phyloP scores from a whole-genome alignment of 805 yeast genomes.

The Saccharomycopsis olivae region DNA sequence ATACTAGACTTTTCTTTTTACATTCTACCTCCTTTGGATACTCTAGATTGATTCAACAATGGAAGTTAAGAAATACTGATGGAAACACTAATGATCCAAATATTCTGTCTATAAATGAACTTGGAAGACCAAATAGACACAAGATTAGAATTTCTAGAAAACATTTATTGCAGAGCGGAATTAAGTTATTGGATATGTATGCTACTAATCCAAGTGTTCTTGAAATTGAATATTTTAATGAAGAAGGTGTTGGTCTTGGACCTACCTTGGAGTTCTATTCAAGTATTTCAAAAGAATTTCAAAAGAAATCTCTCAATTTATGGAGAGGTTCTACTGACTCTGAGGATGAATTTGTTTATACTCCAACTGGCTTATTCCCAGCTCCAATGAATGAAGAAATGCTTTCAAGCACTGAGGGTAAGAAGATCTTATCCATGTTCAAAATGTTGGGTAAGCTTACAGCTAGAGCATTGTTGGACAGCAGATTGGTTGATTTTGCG shows the following conservation, averaged over 20 bases:
- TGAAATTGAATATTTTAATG: conserved; percentile 82
- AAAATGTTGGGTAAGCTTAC: conserved; percentile 68
- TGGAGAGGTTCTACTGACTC: conserved; percentile 48
- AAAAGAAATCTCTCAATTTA: conserved; percentile 42
- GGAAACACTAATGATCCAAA: conserved; percentile 25
- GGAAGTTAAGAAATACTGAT: conserved; percentile 46
- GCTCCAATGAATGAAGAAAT: conserved; percentile 35
- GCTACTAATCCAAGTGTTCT: conserved; percentile 72
- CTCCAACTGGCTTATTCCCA: conserved; percentile 61
- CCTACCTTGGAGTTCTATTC: conserved; percentile 94
- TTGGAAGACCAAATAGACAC: conserved; percentile 71
- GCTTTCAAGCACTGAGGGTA: conserved; percentile 25
- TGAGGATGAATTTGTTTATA: conserved; percentile 30
- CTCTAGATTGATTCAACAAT: conserved; percentile 66
- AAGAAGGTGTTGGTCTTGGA: conserved; percentile 93
- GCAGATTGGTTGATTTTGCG: conserved; percentile 75
- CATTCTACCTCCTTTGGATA: conserved; percentile 89
- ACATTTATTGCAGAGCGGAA: conserved; percentile 62
- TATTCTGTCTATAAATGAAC: conserved; percentile 28
- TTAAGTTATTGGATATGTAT: conserved; percentile 64
- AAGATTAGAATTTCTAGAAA: conserved; percentile 70
- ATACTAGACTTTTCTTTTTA: conserved; percentile 63
- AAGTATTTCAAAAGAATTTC: conserved; percentile 63
- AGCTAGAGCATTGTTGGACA: conserved; percentile 79
- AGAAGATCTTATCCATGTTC: conserved; percentile 42